Evolutionary conservation across 2,329 filamentous ascomycete genomes (phyloP).

Genomic region (Biscogniauxia mediterranea): DNA sequence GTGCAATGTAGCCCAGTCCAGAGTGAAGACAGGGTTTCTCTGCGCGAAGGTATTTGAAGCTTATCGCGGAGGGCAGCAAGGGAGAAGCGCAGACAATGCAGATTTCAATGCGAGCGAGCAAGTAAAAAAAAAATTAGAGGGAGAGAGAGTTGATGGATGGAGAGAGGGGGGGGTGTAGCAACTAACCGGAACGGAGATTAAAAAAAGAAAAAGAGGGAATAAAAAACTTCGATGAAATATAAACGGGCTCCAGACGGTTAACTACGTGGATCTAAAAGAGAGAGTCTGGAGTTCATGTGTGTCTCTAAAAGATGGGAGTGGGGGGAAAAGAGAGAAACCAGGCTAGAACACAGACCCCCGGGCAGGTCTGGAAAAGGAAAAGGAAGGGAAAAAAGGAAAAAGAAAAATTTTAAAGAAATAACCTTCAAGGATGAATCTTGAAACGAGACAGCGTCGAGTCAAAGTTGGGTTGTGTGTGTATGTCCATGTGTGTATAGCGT

Average conservation of each 20-base stretch:
- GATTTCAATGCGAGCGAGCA: neutral
- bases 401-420: slow-evolving; percentile 2
- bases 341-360: slow-evolving; percentile 1
- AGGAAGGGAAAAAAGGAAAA: slow-evolving; percentile 4
- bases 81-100: neutral
- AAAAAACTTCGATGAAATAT: neutral
- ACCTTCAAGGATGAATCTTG: slow-evolving; percentile 14
- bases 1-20: too few relatives aligned
- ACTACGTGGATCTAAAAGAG: neutral
- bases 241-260: neutral
- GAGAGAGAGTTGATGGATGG: neutral
- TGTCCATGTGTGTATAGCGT: neutral
- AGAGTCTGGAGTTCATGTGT: slow-evolving; percentile 2
- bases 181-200: neutral
- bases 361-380: neutral
- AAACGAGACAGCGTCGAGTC: neutral
- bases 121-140: neutral
- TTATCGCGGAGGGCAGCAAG: neutral
- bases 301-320: neutral
- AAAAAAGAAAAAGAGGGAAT: neutral
- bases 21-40: neutral
- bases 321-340: neutral
- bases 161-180: neutral
- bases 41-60: neutral
- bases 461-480: slow-evolving; percentile 8